Percentiles rank a stretch among this genome's conserved stretches.
phyloP scores from a whole-genome alignment of 169 alveolate species.

The Gregarina niphandrodes region DNA sequence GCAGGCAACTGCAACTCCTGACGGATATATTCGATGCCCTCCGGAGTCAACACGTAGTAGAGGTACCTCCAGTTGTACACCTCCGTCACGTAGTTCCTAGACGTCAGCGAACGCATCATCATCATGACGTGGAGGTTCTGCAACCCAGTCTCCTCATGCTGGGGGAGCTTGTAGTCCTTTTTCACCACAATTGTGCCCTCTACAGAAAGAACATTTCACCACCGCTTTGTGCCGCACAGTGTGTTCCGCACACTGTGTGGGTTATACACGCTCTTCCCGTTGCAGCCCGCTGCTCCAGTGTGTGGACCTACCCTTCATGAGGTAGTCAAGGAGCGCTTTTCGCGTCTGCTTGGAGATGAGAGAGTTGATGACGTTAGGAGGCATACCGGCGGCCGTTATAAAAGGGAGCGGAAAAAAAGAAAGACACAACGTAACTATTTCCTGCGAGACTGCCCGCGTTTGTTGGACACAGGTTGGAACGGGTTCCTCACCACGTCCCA shows the following conservation, averaged over 20 bases:
- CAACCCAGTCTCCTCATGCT: slow-evolving; percentile 48
- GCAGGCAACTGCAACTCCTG: slow-evolving; percentile 63
- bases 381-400: no score
- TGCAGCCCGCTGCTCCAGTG: neutral
- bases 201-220: slow-evolving; percentile 1
- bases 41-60: slow-evolving; percentile 53
- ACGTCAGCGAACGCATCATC: slow-evolving; percentile 51
- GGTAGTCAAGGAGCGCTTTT: slow-evolving; percentile 31
- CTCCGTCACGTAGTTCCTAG: slow-evolving; percentile 57
- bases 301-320: slow-evolving; percentile 27
- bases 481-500: no score
- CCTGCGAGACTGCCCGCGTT: no score
- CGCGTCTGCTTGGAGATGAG: slow-evolving; percentile 40
- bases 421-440: no score
- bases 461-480: no score
- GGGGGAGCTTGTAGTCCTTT: slow-evolving; percentile 46
- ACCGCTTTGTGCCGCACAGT: neutral
- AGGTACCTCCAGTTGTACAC: slow-evolving; percentile 64
- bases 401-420: no score
- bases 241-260: neutral
- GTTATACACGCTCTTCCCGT: neutral
- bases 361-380: no score
- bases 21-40: slow-evolving; percentile 57
- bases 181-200: slow-evolving; percentile 60
- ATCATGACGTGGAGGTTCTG: slow-evolving; percentile 64